Conservation (phyloP, 768 basidiomycete genomes). For the Leccinum boreale region DNA sequence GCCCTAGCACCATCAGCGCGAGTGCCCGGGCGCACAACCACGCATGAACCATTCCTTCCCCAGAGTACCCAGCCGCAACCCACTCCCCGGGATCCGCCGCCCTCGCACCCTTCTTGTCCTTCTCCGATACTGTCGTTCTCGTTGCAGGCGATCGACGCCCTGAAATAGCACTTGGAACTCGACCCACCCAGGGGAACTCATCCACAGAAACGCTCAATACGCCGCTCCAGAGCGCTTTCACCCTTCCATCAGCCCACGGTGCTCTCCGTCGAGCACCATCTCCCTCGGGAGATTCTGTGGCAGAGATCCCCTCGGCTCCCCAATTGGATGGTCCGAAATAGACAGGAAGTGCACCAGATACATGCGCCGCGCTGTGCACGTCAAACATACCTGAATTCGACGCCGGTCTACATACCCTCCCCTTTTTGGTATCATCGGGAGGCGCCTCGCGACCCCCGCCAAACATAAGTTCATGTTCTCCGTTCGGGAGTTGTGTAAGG, state of each 20-base stretch:
- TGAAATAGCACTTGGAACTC: constrained; percentile 50
- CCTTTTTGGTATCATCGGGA: background rate
- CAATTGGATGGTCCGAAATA: constrained; percentile 49
- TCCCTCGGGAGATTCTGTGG: constrained; percentile 7
- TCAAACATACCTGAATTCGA: constrained; percentile 28
- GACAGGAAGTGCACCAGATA: constrained; percentile 48
- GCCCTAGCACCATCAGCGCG: constrained; percentile 55
- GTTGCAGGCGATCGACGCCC: constrained; percentile 33
- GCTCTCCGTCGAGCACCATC: constrained; percentile 4
- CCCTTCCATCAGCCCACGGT: constrained; percentile 41
- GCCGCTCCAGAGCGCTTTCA: constrained; percentile 63
- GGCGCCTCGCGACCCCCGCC: constrained; percentile 51
- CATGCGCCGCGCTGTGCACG: constrained; percentile 37
- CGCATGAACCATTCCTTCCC: constrained; percentile 73
- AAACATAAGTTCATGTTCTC: constrained; percentile 55
- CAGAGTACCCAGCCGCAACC: constrained; percentile 67
- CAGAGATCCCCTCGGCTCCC: constrained; percentile 37
- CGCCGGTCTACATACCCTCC: constrained; percentile 23
- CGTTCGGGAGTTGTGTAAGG: constrained; percentile 56
- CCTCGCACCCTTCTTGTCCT: constrained; percentile 1
- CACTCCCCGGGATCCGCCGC: constrained; percentile 53
- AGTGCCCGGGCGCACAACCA: constrained; percentile 61
- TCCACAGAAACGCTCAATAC: constrained; percentile 62
- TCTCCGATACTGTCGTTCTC: background rate
- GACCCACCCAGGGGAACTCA: constrained; percentile 65